Evolutionary conservation across 2,329 filamentous ascomycete genomes (phyloP).

Genomic region (Exophiala sp.): DNA sequence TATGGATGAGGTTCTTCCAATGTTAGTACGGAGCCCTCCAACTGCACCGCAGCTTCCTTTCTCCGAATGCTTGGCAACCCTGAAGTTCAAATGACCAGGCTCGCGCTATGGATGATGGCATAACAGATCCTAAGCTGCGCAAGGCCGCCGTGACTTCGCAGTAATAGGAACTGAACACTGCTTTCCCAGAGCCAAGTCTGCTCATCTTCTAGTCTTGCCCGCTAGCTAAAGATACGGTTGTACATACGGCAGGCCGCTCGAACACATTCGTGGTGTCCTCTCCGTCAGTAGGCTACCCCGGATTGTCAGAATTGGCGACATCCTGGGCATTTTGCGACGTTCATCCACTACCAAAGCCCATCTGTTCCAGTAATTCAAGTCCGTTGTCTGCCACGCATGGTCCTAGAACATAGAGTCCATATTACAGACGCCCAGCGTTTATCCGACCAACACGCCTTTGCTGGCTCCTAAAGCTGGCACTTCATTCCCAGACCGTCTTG

Average conservation of each 20-base stretch:
- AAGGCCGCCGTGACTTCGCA: no score
- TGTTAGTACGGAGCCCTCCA: no score
- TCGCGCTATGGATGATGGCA: no score
- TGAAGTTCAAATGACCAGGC: no score
- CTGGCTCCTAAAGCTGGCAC: constrained; percentile 11
- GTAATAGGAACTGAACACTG: no score
- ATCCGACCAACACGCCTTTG: not conserved
- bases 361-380: not conserved
- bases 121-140: no score
- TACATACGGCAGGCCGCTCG: not conserved
- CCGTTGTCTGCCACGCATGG: not conserved
- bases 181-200: no score
- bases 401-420: not conserved
- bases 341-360: not conserved
- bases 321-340: not conserved
- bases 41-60: no score
- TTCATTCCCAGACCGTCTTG: constrained; percentile 13
- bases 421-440: not conserved
- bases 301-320: not conserved
- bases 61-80: no score
- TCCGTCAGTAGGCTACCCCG: not conserved
- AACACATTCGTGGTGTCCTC: not conserved
- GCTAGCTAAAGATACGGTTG: not conserved
- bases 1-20: no score
- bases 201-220: not conserved